phyloP scores from a whole-genome alignment of 2,329 filamentous ascomycete species.

The Arachnopeziza araneosa region DNA sequence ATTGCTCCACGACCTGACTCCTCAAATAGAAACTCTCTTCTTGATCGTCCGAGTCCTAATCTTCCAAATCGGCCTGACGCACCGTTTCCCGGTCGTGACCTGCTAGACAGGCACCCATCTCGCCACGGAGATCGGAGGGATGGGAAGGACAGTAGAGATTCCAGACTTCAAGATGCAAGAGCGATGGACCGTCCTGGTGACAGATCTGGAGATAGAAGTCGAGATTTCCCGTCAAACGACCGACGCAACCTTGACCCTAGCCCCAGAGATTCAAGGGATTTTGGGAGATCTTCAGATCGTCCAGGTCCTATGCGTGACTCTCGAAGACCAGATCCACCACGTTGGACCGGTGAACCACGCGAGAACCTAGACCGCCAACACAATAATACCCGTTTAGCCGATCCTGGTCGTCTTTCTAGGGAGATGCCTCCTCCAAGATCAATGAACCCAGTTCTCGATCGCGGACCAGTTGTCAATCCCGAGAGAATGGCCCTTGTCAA shows the following conservation, averaged over 20 bases:
- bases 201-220: conserved; percentile 26
- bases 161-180: conserved; percentile 18
- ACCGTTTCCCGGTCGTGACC: conserved; percentile 26
- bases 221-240: conserved; percentile 25
- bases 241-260: conserved; percentile 22
- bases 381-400: conserved; percentile 19
- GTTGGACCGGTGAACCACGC: conserved; percentile 27
- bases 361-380: conserved; percentile 24
- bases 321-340: conserved; percentile 23
- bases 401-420: conserved; percentile 27
- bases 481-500: conserved; percentile 24
- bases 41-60: conserved; percentile 21
- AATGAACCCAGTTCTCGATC: conserved; percentile 19
- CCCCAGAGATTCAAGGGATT: conserved; percentile 26
- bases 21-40: conserved; percentile 11
- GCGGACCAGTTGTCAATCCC: conserved; percentile 15
- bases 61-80: conserved; percentile 31
- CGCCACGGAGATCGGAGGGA: conserved; percentile 30
- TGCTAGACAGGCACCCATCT: conserved; percentile 25
- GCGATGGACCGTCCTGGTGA: conserved; percentile 21
- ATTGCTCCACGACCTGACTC: conserved; percentile 21
- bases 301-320: conserved; percentile 24
- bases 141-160: conserved; percentile 21
- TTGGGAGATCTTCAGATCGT: conserved; percentile 21
- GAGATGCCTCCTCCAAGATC: conserved; percentile 29